Evolutionary conservation across 176 grass and related monocot genomes (phyloP).

Genomic region (Elaeis guineensis): DNA sequence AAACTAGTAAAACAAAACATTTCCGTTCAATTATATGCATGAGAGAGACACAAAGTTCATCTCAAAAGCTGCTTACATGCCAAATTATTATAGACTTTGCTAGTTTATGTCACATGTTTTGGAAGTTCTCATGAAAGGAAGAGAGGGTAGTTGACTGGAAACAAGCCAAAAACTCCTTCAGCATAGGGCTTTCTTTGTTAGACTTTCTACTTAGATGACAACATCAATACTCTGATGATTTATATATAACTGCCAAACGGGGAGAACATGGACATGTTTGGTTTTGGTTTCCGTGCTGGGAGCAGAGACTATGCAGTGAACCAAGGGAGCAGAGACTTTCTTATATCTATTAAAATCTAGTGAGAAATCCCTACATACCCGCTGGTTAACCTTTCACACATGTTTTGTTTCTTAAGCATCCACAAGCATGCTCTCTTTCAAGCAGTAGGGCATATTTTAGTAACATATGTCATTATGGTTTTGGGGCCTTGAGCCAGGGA

Average conservation of each 20-base stretch:
- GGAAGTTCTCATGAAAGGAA: too few relatives aligned
- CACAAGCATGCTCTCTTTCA: too few relatives aligned
- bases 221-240: too few relatives aligned
- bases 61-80: too few relatives aligned
- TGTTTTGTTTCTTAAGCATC: constrained; percentile 19
- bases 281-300: not conserved
- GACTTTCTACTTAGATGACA: too few relatives aligned
- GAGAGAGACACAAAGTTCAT: too few relatives aligned
- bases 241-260: not conserved
- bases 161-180: not conserved
- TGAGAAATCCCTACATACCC: constrained; percentile 21
- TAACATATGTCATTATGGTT: constrained; percentile 4
- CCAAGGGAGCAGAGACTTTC: constrained; percentile 19
- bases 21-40: too few relatives aligned
- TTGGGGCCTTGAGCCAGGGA: constrained; percentile 25
- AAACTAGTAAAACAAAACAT: too few relatives aligned
- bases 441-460: constrained; percentile 19
- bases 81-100: too few relatives aligned
- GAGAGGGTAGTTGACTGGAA: too few relatives aligned
- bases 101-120: too few relatives aligned
- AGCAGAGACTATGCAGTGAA: constrained; percentile 24
- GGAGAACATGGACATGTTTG: not conserved
- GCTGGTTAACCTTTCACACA: constrained; percentile 22
- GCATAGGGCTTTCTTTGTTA: not conserved
- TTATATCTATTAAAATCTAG: constrained; percentile 19